Base-by-base conservation (phyloP, 495 filamentous ascomycete genomes). In the Articulospora tetracladia region DNA sequence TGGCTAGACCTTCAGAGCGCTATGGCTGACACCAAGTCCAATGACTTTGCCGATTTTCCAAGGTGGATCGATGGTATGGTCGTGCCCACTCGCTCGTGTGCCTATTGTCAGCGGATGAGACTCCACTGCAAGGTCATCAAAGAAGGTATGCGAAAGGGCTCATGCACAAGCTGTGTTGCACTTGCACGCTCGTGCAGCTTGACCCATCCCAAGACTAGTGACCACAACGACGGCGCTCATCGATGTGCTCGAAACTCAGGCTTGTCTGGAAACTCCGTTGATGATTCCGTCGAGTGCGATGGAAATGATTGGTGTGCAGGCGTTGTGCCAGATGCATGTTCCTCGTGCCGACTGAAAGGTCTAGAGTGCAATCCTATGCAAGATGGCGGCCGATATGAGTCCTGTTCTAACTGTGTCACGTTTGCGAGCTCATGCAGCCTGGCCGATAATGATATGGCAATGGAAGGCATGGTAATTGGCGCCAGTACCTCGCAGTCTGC, bases 81-180 rank as follows among this genome's bases (percentile, higher is more conserved):
- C 76, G 72, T 74, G 65, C 65, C 76, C 0, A 49, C 36, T 24
- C 20, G 64, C 59, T 82, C 88, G 47, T 95, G 90, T 73, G 80
- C 86, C 25, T 86, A 92, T 62, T 95, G 91, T 70, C 76, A 79
- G 32, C 71, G 77, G 13, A 84, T 82, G 72, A 77, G 84, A 23
- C 82, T 92, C 57, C 80, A 92, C 61, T 95, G 90, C 77, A 92
- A 92, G 72, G 75, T 86, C 51, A 84, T 88, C 41, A 80, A 80
- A 34, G 80, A 89, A 68, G 87, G 87, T 73, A 78, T 80, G 56
- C 81, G 86, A 69, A 81, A 83, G 64, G 82, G 80, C 56, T 83
- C 81, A 25, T 95, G 91, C 72, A 91, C 88, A 2, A 86, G 86
- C 62, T 95, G 91, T 68, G 86, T 88, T 62, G 88, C 88, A 23